Conservation (phyloP, 2,329 filamentous ascomycete genomes). For the Paecilomyces fulvus region DNA sequence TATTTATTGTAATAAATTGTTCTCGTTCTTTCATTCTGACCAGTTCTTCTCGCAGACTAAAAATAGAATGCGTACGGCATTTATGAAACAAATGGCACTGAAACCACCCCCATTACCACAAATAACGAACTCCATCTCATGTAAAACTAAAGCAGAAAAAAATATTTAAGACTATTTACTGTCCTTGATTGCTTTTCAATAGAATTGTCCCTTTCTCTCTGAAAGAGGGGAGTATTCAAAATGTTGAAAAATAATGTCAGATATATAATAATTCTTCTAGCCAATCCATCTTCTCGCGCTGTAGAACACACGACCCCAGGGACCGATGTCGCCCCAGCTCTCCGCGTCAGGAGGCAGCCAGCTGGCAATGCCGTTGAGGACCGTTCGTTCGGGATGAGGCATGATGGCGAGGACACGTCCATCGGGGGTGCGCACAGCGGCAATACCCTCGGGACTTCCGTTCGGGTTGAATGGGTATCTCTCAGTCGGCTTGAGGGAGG, state of each 20-base stretch:
- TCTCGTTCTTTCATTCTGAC: background rate
- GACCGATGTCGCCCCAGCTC: slow-evolving; percentile 72
- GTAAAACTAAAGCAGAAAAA: background rate
- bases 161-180: background rate
- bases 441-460: slow-evolving; percentile 72
- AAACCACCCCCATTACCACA: background rate
- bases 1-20: background rate
- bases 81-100: background rate
- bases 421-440: slow-evolving; percentile 67
- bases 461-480: slow-evolving; percentile 86
- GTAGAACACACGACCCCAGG: slow-evolving; percentile 79
- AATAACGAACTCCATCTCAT: background rate
- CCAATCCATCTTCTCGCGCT: slow-evolving; percentile 85
- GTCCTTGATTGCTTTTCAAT: background rate
- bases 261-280: slow-evolving; percentile 20
- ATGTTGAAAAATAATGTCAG: background rate
- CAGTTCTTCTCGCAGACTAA: background rate
- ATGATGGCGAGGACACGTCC: slow-evolving; percentile 81
- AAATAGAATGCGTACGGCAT: background rate
- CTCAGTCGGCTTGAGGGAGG: slow-evolving; percentile 60
- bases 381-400: slow-evolving; percentile 88
- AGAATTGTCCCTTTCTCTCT: background rate
- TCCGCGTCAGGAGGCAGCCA: slow-evolving; percentile 58
- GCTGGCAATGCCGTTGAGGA: slow-evolving; percentile 69
- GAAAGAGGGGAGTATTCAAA: background rate